Percentiles rank a stretch among this genome's conserved stretches.
phyloP scores from a whole-genome alignment of 176 grass and related monocot genomes.

The Dendrocalamus sinicus region DNA sequence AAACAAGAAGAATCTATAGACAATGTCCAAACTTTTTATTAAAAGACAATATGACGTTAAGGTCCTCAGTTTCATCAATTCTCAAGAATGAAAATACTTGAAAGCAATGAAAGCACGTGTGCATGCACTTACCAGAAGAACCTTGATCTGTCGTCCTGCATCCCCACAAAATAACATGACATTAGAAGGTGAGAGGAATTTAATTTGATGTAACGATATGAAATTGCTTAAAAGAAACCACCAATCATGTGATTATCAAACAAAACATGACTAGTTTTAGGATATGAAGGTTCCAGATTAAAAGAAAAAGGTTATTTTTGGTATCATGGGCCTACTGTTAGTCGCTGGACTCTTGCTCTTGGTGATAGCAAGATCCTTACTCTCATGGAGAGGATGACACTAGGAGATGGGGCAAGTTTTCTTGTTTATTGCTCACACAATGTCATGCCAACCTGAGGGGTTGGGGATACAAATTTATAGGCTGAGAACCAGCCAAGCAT shows the following conservation, averaged over 20 bases:
- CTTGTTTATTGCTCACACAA: too few relatives aligned
- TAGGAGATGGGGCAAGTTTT: too few relatives aligned
- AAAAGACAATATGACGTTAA: background rate
- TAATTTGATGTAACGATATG: slow-evolving; percentile 10
- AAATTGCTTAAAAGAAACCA: slow-evolving; percentile 25
- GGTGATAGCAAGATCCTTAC: too few relatives aligned
- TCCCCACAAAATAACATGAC: slow-evolving; percentile 27
- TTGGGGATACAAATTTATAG: too few relatives aligned
- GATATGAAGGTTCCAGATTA: background rate
- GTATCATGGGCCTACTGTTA: slow-evolving; percentile 2
- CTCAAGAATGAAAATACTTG: background rate
- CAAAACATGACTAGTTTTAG: background rate
- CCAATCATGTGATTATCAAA: background rate
- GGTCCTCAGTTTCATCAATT: slow-evolving; percentile 6
- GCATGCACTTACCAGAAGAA: slow-evolving; percentile 68
- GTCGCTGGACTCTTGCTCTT: too few relatives aligned
- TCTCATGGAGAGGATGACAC: too few relatives aligned
- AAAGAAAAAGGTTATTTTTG: background rate
- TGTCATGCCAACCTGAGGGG: too few relatives aligned
- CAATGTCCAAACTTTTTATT: background rate
- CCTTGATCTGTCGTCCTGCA: slow-evolving; percentile 73
- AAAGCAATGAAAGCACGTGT: slow-evolving; percentile 15
- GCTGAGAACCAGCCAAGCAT: too few relatives aligned
- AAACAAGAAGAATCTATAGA: background rate
- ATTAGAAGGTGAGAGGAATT: slow-evolving; percentile 31